Base-by-base conservation (phyloP, 129 eudicot genomes). In the Ambrosia artemisiifolia region DNA sequence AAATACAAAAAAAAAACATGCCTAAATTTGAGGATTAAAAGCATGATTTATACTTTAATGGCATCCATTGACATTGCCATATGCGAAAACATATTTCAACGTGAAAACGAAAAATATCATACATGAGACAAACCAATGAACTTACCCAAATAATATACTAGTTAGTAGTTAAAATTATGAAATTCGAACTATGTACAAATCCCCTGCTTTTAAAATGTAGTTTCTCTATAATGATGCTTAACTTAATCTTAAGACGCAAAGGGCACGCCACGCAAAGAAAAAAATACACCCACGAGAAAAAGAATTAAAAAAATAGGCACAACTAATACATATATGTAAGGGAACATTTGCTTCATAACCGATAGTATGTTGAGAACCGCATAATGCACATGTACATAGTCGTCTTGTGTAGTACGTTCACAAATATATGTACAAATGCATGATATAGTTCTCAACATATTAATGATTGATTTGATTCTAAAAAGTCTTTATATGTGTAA, bases 151-250 rank as follows among this genome's bases (percentile, higher is more conserved):
- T 30, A 13, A 59, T 30, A 59, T 59, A 28, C 10, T 28, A 30
- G 1, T n/a, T n/a, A n/a, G n/a, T n/a, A n/a, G n/a, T 28, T 38
- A 13, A 28, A 59, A 56, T 56, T 33, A 56, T 56, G 35, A 56
- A 7, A 56, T 10, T 2, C 65, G 6, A 60, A 60, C 18, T 2
- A 12, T 19, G 28, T 34, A 3, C 73, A 69, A 51, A 32, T 33
- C 34, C 51, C 50, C 48, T 14, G 35, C 32, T 51, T 38, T 51
- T 46, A 18, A 70, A 24, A 35, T 38, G 35, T 24, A 54, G 18
- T 11, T 34, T 51, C 51, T 54, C 53, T 70, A 33, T 38, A 70
- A 54, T 36, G 53, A 36, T 54, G 75, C 49, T 54, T 70, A 70
- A 54, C 66, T 24, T 18, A 42, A 71, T n/a, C 24, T 51, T 51